These are phyloP conservation scores for Termitomyces sp. DNA, from an alignment of 768 basidiomycete genomes.

Conservation along the genomic window DNA sequence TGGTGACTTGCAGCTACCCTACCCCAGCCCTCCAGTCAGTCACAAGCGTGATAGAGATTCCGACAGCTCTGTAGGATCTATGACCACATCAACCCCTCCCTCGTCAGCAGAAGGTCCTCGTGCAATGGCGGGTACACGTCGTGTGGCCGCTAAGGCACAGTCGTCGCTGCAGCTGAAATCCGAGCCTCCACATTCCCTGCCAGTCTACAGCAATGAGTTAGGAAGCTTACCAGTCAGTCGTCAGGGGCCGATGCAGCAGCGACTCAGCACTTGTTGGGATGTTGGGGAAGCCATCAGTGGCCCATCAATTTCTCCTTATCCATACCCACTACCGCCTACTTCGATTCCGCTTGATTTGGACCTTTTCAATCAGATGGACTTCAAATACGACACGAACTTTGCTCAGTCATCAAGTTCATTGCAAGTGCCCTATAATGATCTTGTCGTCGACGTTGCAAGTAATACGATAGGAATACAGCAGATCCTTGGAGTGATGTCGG, in stretches of 20 bases:
- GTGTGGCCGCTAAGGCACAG: conserved; percentile 17
- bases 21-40: conserved; percentile 39
- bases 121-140: conserved; percentile 32
- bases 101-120: conserved; percentile 18
- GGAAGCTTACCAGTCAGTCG: conserved; percentile 45
- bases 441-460: not conserved
- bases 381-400: conserved; percentile 4
- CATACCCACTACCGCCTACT: not conserved
- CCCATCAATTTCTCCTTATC: conserved; percentile 1
- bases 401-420: not conserved
- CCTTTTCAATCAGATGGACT: conserved; percentile 21
- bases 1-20: conserved; percentile 65
- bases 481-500: not conserved
- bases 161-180: not conserved
- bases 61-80: conserved; percentile 36
- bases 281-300: not conserved
- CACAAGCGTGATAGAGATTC: conserved; percentile 63
- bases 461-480: not conserved
- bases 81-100: conserved; percentile 2
- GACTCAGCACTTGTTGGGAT: conserved; percentile 5
- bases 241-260: conserved; percentile 7
- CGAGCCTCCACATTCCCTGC: conserved; percentile 28
- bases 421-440: not conserved
- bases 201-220: conserved; percentile 58
- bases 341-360: conserved; percentile 18